Evolutionary conservation across 345 rosid species (phyloP).

Genomic region (Chamaenerion angustifolium): DNA sequence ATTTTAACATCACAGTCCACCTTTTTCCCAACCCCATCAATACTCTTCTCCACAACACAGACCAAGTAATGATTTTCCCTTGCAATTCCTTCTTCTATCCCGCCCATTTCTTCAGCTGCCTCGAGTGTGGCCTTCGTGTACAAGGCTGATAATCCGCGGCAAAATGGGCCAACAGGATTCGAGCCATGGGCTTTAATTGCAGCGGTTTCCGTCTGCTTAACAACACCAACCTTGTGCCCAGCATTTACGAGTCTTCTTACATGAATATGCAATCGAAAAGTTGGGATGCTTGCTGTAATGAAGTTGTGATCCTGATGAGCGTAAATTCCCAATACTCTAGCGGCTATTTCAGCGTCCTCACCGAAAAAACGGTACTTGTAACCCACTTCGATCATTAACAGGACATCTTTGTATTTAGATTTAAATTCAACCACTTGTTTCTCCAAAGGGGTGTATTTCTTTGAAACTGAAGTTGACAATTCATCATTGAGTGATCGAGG

Average conservation of each 20-base stretch:
- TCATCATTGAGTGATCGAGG: slow-evolving; percentile 8
- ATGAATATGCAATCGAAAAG: slow-evolving; percentile 70
- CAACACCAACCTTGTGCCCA: slow-evolving; percentile 86
- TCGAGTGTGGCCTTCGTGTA: slow-evolving; percentile 84
- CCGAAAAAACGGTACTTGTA: slow-evolving; percentile 90
- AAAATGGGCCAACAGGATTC: slow-evolving; percentile 50
- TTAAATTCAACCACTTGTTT: slow-evolving; percentile 71
- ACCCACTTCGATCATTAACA: slow-evolving; percentile 90
- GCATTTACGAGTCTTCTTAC: slow-evolving; percentile 75
- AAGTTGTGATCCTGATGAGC: slow-evolving; percentile 73
- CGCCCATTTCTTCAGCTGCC: slow-evolving; percentile 77
- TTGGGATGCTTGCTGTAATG: slow-evolving; percentile 85
- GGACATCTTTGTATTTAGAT: slow-evolving; percentile 48
- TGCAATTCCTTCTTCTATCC: slow-evolving; percentile 52
- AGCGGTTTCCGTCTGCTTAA: slow-evolving; percentile 93
- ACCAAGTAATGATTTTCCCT: slow-evolving; percentile 55
- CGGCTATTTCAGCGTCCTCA: slow-evolving; percentile 70
- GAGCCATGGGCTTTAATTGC: slow-evolving; percentile 77
- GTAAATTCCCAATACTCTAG: slow-evolving; percentile 60
- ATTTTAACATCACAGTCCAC: slow-evolving; percentile 36
- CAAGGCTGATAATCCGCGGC: slow-evolving; percentile 68
- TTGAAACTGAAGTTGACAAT: slow-evolving; percentile 6
- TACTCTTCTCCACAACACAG: slow-evolving; percentile 59
- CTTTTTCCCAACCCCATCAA: slow-evolving; percentile 15
- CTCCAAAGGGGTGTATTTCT: slow-evolving; percentile 72